Evolutionary conservation across 2,329 filamentous ascomycete species (phyloP).

Genomic region (Aspergillus hortae): DNA sequence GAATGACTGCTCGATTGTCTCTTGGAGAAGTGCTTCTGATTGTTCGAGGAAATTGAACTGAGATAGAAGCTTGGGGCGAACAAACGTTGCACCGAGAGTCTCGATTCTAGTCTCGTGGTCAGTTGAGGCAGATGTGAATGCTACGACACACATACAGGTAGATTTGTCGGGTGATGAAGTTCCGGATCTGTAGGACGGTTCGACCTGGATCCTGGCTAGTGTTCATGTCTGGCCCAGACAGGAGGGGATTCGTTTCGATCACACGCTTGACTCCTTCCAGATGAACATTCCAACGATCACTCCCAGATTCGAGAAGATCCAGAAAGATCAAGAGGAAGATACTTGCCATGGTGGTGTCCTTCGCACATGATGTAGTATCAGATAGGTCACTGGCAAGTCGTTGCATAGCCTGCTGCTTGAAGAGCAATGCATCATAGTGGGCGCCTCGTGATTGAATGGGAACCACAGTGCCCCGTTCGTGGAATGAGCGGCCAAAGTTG

Average conservation of each 20-base stretch:
- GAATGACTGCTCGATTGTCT: conserved; percentile 31
- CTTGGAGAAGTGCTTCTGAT: conserved; percentile 14
- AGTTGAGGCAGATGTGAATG: neutral
- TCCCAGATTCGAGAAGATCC: conserved; percentile 31
- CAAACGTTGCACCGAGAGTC: conserved; percentile 30
- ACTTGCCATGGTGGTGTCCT: conserved; percentile 30
- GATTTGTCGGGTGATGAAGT: conserved; percentile 29
- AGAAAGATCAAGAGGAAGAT: conserved; percentile 33
- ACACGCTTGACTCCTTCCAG: conserved; percentile 30
- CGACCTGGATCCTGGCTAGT: conserved; percentile 20
- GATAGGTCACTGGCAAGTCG: conserved; percentile 22
- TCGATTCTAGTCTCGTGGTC: conserved; percentile 10
- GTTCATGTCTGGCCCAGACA: conserved; percentile 6
- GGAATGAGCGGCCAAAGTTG: conserved; percentile 25
- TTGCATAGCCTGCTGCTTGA: conserved; percentile 33
- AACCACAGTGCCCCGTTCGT: conserved; percentile 7
- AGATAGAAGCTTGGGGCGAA: conserved; percentile 29
- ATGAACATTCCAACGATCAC: conserved; percentile 32
- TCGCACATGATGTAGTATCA: conserved; percentile 9
- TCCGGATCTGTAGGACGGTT: conserved; percentile 25
- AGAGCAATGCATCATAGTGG: conserved; percentile 28
- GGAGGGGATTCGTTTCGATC: conserved; percentile 16
- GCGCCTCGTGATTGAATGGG: conserved; percentile 5
- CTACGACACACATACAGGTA: conserved; percentile 21
- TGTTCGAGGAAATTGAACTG: conserved; percentile 14